Evolutionary conservation across 495 filamentous ascomycete genomes (phyloP), one percentile per base, ranked within the genome.

Genomic region (Penicillium nucicola): DNA sequence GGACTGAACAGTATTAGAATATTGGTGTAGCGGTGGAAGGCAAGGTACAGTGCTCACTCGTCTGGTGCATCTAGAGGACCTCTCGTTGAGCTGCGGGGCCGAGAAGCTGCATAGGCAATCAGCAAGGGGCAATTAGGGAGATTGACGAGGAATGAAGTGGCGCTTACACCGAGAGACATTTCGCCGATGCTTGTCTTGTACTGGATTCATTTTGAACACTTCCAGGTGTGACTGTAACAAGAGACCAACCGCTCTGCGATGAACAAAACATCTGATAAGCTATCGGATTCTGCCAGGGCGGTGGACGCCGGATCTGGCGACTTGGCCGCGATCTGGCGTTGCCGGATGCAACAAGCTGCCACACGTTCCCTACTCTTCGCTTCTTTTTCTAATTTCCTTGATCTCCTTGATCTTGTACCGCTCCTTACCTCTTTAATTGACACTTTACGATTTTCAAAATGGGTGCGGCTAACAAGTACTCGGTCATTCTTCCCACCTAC

Each of bases 401-500:
- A 38, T 32, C 53, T 46, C 28, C 28, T 46, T 31, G 31, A 18
- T 52, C 18, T 40, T 46, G 13, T 22, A 48, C 32, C 48, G 17
- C 41, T 51, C 39, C 30, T 30, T 51, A 44, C 23, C 25, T 38
- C 14, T 42, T 41, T 52, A 45, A 52, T 45, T 45, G 17, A 35
- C 25, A 28, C 7, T 20, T 32, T 22, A 45, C 42, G 25, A 33
- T 3, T 22, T 20, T 61, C 61, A 71, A 54, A 39, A 77, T 77
- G 74, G 56, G 45, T 15, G 66, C 75, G 34, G 63, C 68, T 42
- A 72, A 90, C 82, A 92, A 95, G 70, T 98, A 96, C 81, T 92
- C 92, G 53, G 86, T 97, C 69, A 91, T 97, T 67, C 83, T 98
- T 49, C 93, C 93, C 35, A 98, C 93, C 54, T 98, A 96, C 80